Conservation (phyloP, 1,284 basidiomycete genomes). For the Malassezia obtusa region DNA sequence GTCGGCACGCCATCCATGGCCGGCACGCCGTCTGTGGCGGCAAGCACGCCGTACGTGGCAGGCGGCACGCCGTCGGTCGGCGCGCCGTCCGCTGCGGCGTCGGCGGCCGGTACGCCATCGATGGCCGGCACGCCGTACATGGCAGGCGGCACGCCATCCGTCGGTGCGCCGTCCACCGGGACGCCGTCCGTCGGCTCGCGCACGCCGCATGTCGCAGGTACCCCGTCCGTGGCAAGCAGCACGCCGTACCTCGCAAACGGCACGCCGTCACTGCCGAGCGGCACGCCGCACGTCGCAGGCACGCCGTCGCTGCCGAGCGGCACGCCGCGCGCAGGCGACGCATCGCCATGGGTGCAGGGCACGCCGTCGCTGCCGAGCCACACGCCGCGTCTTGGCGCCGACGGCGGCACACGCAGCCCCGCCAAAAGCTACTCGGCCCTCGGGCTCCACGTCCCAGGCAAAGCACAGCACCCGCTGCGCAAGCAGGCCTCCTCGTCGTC, state of each 20-base stretch:
- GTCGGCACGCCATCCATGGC: not conserved
- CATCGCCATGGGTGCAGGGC: too few relatives aligned
- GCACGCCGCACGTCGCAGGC: too few relatives aligned
- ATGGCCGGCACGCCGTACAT: not conserved
- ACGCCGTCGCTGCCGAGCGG: too few relatives aligned
- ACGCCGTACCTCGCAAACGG: not conserved
- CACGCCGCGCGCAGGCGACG: too few relatives aligned
- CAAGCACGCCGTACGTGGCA: too few relatives aligned
- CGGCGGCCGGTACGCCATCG: not conserved
- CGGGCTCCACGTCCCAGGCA: not conserved
- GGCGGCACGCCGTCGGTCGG: not conserved
- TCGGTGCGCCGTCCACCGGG: too few relatives aligned
- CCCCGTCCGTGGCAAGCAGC: not conserved
- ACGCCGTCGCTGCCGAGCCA: too few relatives aligned
- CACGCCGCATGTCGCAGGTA: not conserved
- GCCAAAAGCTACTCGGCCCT: slow-evolving; percentile 1
- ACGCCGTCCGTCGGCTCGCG: not conserved
- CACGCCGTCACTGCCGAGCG: not conserved
- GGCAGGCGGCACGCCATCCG: not conserved
- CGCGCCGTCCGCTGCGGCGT: too few relatives aligned
- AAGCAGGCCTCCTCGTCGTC: not conserved
- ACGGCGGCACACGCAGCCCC: not conserved
- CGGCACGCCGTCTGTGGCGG: not conserved
- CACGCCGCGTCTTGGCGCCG: too few relatives aligned
- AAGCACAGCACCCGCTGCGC: not conserved